These are phyloP conservation scores for Penicillium griseofulvum DNA, from an alignment of 2,329 filamentous ascomycete species.

Conservation along the genomic window DNA sequence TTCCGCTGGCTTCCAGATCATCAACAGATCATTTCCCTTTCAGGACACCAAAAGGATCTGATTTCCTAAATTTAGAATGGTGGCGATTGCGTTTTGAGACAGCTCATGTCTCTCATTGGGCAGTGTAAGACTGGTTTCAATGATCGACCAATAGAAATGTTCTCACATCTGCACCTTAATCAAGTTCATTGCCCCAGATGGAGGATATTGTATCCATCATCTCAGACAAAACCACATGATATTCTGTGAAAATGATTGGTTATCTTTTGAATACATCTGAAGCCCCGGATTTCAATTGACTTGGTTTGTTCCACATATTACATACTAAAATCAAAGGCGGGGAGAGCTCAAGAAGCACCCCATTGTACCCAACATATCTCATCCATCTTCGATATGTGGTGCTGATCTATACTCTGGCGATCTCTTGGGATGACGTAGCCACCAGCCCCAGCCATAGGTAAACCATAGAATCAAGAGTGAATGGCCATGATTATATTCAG, in stretches of 20 bases:
- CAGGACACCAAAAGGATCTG: not conserved
- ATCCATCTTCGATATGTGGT: not conserved
- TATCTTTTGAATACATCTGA: not conserved
- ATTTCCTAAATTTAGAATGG: constrained; percentile 4
- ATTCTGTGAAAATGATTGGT: not conserved
- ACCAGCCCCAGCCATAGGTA: not conserved
- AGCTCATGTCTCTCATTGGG: not conserved
- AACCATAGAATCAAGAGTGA: not conserved
- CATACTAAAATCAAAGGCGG: too few species aligned
- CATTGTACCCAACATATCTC: not conserved
- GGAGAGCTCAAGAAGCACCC: not conserved
- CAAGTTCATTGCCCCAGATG: not conserved
- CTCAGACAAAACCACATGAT: not conserved
- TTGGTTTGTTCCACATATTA: not conserved
- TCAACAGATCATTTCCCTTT: not conserved
- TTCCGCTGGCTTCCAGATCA: not conserved
- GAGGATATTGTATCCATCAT: not conserved
- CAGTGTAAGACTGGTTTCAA: too few species aligned
- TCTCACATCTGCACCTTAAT: not conserved
- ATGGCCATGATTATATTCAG: not conserved
- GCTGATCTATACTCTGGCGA: constrained; percentile 7
- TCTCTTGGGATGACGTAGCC: constrained; percentile 9
- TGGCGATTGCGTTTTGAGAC: not conserved
- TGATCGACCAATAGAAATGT: not conserved
- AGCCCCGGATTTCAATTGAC: too few species aligned